Evolutionary conservation across 306 rosid genomes (phyloP).

Genomic region (Phaseolus lunatus): DNA sequence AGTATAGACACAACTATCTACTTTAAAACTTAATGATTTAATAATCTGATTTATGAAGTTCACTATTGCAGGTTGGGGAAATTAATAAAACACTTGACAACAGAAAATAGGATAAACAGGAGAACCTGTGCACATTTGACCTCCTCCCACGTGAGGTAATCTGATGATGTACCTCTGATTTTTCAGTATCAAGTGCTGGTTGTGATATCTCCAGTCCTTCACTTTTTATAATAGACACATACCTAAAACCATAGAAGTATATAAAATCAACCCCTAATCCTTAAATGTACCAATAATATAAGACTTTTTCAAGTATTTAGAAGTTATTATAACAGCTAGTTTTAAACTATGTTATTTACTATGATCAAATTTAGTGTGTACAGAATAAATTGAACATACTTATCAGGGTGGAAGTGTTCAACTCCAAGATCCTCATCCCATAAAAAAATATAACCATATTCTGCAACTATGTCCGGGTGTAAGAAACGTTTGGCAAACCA

Average conservation of each 20-base stretch:
- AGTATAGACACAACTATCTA: conserved; percentile 17
- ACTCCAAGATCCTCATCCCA: conserved; percentile 98
- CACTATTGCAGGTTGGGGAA: neutral
- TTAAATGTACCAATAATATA: neutral
- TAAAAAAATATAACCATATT: conserved; percentile 73
- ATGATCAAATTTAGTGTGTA: neutral
- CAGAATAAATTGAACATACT: conserved; percentile 48
- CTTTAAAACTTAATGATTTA: neutral
- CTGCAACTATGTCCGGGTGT: conserved; percentile 86
- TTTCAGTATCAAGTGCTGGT: conserved; percentile 74
- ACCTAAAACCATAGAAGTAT: conserved; percentile 51
- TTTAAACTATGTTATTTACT: neutral
- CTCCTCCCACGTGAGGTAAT: conserved; percentile 74
- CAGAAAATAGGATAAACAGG: neutral
- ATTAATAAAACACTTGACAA: neutral
- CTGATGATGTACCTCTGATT: conserved; percentile 81
- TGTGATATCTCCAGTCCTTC: conserved; percentile 86
- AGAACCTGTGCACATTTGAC: conserved; percentile 75
- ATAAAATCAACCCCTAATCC: conserved; percentile 9
- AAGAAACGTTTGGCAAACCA: conserved; percentile 92
- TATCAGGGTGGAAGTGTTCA: conserved; percentile 67
- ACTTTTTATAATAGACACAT: conserved; percentile 61
- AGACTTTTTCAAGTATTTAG: neutral
- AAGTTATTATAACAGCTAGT: neutral
- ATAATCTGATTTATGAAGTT: neutral